A percentile compares a stretch with the other conserved stretches of the same genome.
These are phyloP conservation scores for Cryptosporidium baileyi DNA, from an alignment of 169 alveolate species.

Conservation along the genomic window DNA sequence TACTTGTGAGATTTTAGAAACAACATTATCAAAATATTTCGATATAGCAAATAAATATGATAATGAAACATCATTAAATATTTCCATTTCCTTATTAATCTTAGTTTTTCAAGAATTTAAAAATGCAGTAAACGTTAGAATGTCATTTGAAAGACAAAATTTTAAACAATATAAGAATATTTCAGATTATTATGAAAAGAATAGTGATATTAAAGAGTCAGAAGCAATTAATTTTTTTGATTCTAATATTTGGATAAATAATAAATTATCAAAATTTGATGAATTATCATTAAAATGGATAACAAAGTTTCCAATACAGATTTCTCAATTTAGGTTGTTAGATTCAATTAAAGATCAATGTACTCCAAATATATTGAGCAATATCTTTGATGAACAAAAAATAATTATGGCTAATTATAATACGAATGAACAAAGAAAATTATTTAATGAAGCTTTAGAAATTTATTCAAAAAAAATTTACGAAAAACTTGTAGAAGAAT, in stretches of 20 bases:
- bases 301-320: constrained; percentile 30
- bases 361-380: constrained; percentile 27
- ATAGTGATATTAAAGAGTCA: background rate
- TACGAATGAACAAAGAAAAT: constrained; percentile 27
- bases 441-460: constrained; percentile 37
- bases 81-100: background rate
- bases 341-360: background rate
- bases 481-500: constrained; percentile 49
- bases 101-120: constrained; percentile 33
- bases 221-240: background rate
- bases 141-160: constrained; percentile 27
- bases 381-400: background rate
- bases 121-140: background rate
- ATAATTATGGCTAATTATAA: constrained; percentile 4
- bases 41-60: constrained; percentile 49
- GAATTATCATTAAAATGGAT: constrained; percentile 23
- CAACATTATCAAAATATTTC: background rate
- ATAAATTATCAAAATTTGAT: constrained; percentile 21
- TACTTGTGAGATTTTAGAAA: constrained; percentile 2
- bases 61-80: background rate
- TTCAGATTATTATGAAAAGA: background rate
- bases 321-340: background rate
- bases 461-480: constrained; percentile 24
- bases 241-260: constrained; percentile 15
- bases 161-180: constrained; percentile 4